A percentile compares a stretch with the other conserved stretches of the same genome.
phyloP scores from a whole-genome alignment of 2,329 filamentous ascomycete genomes.

The Colletotrichum sp. region DNA sequence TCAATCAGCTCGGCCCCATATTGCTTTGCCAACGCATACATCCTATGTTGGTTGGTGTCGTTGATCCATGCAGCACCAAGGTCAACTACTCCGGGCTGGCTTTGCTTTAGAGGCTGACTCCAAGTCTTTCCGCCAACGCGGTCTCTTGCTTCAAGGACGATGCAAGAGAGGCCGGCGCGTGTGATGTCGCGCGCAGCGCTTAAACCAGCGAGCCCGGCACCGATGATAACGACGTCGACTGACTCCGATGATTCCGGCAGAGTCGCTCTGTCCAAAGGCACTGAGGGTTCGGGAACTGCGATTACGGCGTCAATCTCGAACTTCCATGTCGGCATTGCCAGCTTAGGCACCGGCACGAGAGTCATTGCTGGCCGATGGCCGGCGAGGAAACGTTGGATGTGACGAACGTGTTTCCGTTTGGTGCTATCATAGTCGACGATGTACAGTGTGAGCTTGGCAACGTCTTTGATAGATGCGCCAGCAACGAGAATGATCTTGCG shows the following conservation, averaged over 20 bases:
- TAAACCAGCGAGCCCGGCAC: slow-evolving; percentile 47
- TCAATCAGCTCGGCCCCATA: slow-evolving; percentile 49
- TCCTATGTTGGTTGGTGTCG: slow-evolving; percentile 53
- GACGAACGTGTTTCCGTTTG: slow-evolving; percentile 38
- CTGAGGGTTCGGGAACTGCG: slow-evolving; percentile 19
- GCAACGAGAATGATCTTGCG: slow-evolving; percentile 38
- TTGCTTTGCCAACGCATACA: slow-evolving; percentile 43
- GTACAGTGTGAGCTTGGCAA: slow-evolving; percentile 45
- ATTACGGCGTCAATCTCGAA: slow-evolving; percentile 50
- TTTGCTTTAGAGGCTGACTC: slow-evolving; percentile 33
- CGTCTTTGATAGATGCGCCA: slow-evolving; percentile 38
- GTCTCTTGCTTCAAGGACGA: slow-evolving; percentile 54
- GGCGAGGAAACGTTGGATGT: slow-evolving; percentile 39
- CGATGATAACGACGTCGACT: slow-evolving; percentile 43
- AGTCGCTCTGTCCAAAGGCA: not conserved
- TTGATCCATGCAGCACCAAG: slow-evolving; percentile 67
- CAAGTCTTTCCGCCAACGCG: slow-evolving; percentile 59
- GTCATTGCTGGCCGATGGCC: slow-evolving; percentile 46
- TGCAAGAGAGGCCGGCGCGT: slow-evolving; percentile 38
- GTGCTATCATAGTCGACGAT: slow-evolving; percentile 47
- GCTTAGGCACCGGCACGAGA: slow-evolving; percentile 43
- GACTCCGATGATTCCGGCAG: not conserved
- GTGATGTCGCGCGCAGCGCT: slow-evolving; percentile 39
- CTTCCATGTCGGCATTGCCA: slow-evolving; percentile 41
- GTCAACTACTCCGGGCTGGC: slow-evolving; percentile 44